Evolutionary conservation across 2,329 filamentous ascomycete species (phyloP), one percentile per base, ranked within the genome.

Genomic region (Penicillium crustosum): DNA sequence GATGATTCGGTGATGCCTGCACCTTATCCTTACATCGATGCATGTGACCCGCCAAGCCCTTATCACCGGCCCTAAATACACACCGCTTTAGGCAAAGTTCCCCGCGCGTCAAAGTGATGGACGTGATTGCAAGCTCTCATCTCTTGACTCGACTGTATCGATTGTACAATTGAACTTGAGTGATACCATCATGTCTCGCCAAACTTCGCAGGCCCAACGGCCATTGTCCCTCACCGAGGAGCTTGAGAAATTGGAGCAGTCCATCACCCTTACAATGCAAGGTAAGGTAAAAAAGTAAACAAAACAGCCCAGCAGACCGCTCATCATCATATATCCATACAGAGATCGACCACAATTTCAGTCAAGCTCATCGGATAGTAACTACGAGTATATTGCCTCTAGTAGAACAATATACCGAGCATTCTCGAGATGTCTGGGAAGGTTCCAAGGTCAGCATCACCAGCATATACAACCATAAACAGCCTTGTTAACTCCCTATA

Each of bases 301-400:
- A 61, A 60, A 42, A 57, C 29, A 49, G 43, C 19, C 41, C 36
- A 53, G 52, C 55, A 52, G 7, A 35, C 49, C 54, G 43, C 61
- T 68, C 38, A 68, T 53, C 27, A 10, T 35, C 43, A 7, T 25
- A 17, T 44, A 6, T 47, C 6, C 9, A 38, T 43, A 25, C 68
- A 95, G 94, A 99, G 81, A 99, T 99, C 78, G 94, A 99, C 74
- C 90, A 91, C 76, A 99, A 99, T 78, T 99, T 99, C 75, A 97
- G 91, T 78, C 91, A 91, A 71, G 93, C 94, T 31, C 94, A 99
- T 75, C 88, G 92, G 61, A 97, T 99, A 59, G 93, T 99, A 39
- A 97, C 94, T 0, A 89, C 89, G 1, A 96, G 88, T 71, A 97
- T 99, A 55, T 78, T 99, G 3, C 94, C 94, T 1, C 84, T 97